Evolutionary conservation across 176 grass and related monocot species (phyloP).

Genomic region (Cymbopogon citratus): DNA sequence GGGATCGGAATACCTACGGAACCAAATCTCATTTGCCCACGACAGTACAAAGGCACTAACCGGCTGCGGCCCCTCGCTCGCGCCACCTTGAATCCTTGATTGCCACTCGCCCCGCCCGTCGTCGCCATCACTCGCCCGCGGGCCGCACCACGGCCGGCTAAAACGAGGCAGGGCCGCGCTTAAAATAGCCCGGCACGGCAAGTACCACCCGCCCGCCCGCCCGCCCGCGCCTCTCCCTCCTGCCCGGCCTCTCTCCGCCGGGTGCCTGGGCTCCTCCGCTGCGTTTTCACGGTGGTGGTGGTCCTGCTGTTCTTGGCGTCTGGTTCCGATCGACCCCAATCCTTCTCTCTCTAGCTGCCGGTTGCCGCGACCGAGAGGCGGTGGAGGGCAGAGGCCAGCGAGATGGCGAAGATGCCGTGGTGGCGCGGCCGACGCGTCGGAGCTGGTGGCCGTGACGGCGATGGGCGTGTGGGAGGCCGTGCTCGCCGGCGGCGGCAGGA

Average conservation of each 20-base stretch:
- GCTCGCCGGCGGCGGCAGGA: constrained; percentile 58
- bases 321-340: neutral
- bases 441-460: constrained; percentile 37
- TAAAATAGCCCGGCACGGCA: constrained; percentile 44
- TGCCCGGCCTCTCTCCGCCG: neutral
- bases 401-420: constrained; percentile 47
- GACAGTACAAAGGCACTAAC: neutral
- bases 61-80: neutral
- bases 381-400: neutral
- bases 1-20: neutral
- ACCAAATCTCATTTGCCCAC: neutral
- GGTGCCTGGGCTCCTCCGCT: neutral
- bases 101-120: neutral
- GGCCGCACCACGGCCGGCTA: constrained; percentile 19
- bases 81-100: constrained; percentile 18
- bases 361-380: neutral
- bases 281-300: neutral
- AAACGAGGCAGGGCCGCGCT: constrained; percentile 35
- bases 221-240: neutral
- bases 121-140: neutral
- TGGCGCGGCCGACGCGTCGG: constrained; percentile 54
- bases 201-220: constrained; percentile 21
- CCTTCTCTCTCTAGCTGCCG: neutral
- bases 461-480: constrained; percentile 88
- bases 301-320: neutral